Evolutionary conservation across 2,329 filamentous ascomycete genomes (phyloP).

Genomic region (Exophiala xenobiotica): DNA sequence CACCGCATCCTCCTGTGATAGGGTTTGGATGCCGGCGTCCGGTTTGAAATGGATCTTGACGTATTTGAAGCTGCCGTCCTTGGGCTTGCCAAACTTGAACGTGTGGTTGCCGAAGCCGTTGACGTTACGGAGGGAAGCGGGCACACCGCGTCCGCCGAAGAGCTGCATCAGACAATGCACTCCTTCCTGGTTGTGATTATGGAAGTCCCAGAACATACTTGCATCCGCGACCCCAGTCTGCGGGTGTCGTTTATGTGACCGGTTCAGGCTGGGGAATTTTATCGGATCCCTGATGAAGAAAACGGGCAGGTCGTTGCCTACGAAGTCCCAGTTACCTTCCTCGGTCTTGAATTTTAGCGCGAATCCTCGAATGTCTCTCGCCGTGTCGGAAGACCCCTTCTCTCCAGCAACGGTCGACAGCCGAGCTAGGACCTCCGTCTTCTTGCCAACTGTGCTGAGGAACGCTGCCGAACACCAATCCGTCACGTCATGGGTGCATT

Average conservation of each 20-base stretch:
- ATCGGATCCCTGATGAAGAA: constrained; percentile 72
- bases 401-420: constrained; percentile 50
- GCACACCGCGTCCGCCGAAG: constrained; percentile 66
- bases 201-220: constrained; percentile 68
- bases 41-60: constrained; percentile 65
- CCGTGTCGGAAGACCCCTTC: constrained; percentile 48
- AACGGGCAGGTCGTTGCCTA: constrained; percentile 55
- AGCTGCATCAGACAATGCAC: constrained; percentile 65
- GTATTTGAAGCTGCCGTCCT: constrained; percentile 65
- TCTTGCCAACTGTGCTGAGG: constrained; percentile 54
- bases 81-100: constrained; percentile 62
- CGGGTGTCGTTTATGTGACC: constrained; percentile 73
- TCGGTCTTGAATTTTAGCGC: constrained; percentile 54
- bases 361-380: constrained; percentile 51
- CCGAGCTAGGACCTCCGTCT: constrained; percentile 49
- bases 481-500: constrained; percentile 59
- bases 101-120: constrained; percentile 68
- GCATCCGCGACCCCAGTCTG: constrained; percentile 68
- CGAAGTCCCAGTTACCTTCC: constrained; percentile 54
- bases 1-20: constrained; percentile 58
- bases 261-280: constrained; percentile 72
- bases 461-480: constrained; percentile 58
- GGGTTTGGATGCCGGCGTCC: constrained; percentile 61
- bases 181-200: constrained; percentile 61
- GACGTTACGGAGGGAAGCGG: constrained; percentile 65